These are phyloP conservation scores for Arctium minus DNA, from an alignment of 129 eudicot genomes.

Conservation along the genomic window DNA sequence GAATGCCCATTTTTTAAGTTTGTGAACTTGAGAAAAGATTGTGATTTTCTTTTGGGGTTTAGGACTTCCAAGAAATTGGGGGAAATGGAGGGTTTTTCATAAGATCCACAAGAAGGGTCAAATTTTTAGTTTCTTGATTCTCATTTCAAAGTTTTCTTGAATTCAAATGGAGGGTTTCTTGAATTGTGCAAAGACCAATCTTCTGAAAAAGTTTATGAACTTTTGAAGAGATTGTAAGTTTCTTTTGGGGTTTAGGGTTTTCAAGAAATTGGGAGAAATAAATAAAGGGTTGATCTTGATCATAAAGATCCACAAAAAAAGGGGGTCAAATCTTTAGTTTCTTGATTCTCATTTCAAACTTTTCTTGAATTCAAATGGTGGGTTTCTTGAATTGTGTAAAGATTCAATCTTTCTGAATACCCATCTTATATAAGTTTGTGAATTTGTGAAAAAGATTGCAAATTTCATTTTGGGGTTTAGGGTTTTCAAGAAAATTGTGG, in stretches of 20 bases:
- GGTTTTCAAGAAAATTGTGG: conserved; percentile 23
- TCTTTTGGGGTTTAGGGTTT: conserved; percentile 28
- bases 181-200: conserved; percentile 3
- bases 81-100: neutral
- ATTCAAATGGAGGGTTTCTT: conserved; percentile 34
- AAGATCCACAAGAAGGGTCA: neutral
- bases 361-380: conserved; percentile 28
- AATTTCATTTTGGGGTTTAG: conserved; percentile 34
- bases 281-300: no score
- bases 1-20: neutral
- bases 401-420: conserved; percentile 5
- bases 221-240: conserved; percentile 12
- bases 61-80: neutral
- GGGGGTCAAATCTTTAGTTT: neutral
- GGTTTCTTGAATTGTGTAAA: conserved; percentile 9
- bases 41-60: conserved; percentile 34
- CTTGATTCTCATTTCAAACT: neutral
- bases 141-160: neutral
- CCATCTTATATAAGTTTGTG: conserved; percentile 1
- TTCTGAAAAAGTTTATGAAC: conserved; percentile 20
- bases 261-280: neutral
- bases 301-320: no score
- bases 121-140: neutral
- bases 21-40: conserved; percentile 20
- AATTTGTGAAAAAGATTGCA: conserved; percentile 15